Base-by-base conservation (phyloP, 1,139 yeast species). In the Kurtzmaniella quercitrusa region DNA sequence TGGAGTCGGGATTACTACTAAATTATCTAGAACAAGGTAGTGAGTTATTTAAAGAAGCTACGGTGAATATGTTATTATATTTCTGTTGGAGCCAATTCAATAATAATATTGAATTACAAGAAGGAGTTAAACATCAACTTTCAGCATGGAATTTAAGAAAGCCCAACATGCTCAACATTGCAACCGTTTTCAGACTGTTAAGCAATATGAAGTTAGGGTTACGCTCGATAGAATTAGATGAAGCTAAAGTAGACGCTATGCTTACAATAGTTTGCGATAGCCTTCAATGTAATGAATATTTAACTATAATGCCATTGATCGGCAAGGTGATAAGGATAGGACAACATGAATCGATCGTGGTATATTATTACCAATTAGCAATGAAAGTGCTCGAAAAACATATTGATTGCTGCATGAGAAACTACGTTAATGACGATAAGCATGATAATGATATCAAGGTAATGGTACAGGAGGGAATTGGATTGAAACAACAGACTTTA, bases 71-170 rank as follows among this genome's bases (percentile, higher is more conserved):
- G 50, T 42, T 70, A 10, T 52, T 70, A 29, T 56, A 53, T 31
- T 73, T 69, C 47, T 66, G 71, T 46, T 67, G 71, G 59, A 56
- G 60, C 9, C 73, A 71, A 41, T 72, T 73, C 68, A 57, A 52
- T 36, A 31, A 31, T 17, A 61, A 51, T 39, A 41, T 34, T 29
- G 15, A 15, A 37, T 27, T 11, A 37, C 41, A 29, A 18, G 19
- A 25, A 1, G 14, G 19, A 17, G 47, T 54, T 9, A 42, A 53
- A 3, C 49, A 47, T 2, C 49, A 48, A 38, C 61, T 58, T 39
- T 48, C 43, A 10, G 42, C 46, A 7, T 65, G 70, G 67, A 55
- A 50, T 37, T 45, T 57, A 16, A 42, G 41, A 7, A 47, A 51
- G 11, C 70, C 69, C 2, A 42, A 53, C 3, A 52, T 66, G 3